A percentile compares a stretch with the other conserved stretches of the same genome.
Evolutionary conservation across 2,329 filamentous ascomycete species (phyloP).

Genomic region (Bipolaris gigantea): DNA sequence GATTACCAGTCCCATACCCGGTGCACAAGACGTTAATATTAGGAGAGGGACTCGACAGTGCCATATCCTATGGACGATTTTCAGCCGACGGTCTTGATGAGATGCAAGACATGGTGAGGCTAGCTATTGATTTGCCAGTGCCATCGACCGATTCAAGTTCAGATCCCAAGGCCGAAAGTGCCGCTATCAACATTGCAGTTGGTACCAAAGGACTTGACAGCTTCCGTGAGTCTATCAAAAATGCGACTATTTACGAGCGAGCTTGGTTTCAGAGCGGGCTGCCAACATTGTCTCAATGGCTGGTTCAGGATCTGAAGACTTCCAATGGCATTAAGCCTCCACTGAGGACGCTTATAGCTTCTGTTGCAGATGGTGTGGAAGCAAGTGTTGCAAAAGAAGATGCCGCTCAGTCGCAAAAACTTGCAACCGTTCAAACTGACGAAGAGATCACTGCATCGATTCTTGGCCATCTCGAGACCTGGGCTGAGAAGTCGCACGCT

Average conservation of each 20-base stretch:
- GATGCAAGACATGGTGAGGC: conserved; percentile 52
- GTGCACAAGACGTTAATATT: conserved; percentile 82
- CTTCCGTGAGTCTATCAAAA: conserved; percentile 69
- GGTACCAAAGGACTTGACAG: conserved; percentile 65
- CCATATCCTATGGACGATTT: conserved; percentile 56
- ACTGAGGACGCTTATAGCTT: conserved; percentile 67
- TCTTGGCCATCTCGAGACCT: conserved; percentile 63
- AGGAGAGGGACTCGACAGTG: conserved; percentile 70
- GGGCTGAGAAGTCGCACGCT: conserved; percentile 78
- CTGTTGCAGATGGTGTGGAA: conserved; percentile 62
- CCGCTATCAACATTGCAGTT: conserved; percentile 63
- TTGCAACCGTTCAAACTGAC: conserved; percentile 44
- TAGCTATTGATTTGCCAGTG: conserved; percentile 60
- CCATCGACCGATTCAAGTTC: conserved; percentile 43
- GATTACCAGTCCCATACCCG: conserved; percentile 72
- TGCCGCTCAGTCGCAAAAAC: conserved; percentile 41
- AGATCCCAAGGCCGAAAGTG: conserved; percentile 19
- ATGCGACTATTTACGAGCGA: conserved; percentile 72
- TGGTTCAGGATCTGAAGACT: conserved; percentile 48
- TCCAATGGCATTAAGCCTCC: conserved; percentile 62
- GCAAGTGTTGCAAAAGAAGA: conserved; percentile 57
- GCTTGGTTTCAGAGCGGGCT: conserved; percentile 75
- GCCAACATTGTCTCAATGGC: conserved; percentile 66
- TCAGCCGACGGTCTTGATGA: conserved; percentile 43
- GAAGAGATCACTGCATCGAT: conserved; percentile 54